Evolutionary conservation across 371 early-diverging fungal genomes (phyloP), one percentile per base, ranked within the genome.

Genomic region (Funneliformis caledonium): DNA sequence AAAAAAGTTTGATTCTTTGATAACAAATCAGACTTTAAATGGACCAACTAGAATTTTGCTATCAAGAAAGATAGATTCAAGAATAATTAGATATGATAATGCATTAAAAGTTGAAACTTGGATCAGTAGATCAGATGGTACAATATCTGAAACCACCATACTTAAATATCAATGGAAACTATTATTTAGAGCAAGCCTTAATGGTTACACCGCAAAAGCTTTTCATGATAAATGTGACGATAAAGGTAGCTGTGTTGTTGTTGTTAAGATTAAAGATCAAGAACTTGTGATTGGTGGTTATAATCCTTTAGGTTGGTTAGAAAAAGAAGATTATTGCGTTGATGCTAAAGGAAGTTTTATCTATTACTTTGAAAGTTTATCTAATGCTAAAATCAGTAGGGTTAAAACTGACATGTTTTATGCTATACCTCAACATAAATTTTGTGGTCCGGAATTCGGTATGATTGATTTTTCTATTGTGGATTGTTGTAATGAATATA

Each of bases 141-240:
- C 16, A n/a, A 45, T 47, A 8, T 43, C 43, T 43, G 47, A 45
- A 22, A 19, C 43, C n/a, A 72, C 31, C 2, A 75, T 22, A 47
- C 42, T 59, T 11, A 45, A 72, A 22, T 78, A 78, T 68, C n/a
- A 78, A 8, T 78, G 67, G 50, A 65, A 68, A 16, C 19, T 78
- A 8, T 67, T 78, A 47, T 52, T 45, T 26, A 26, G 78, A 2
- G 68, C 61, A 16, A 78, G 68, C 42, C 47, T 67, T 33, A 68
- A 78, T 61, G 78, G 65, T 12, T 68, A 67, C 4, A 19, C 33
- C 19, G 42, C 78, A 12, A 31, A 50, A 33, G 19, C 78, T 22
- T 78, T 78, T 78, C 78, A 78, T 78, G 42, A 9, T 9, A 64
- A 33, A 78, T 78, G 78, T 48, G 78, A 78, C n/a, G 52, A 65